Evolutionary conservation across 805 yeast species (phyloP).

Genomic region (Candida vartiovaarae): DNA sequence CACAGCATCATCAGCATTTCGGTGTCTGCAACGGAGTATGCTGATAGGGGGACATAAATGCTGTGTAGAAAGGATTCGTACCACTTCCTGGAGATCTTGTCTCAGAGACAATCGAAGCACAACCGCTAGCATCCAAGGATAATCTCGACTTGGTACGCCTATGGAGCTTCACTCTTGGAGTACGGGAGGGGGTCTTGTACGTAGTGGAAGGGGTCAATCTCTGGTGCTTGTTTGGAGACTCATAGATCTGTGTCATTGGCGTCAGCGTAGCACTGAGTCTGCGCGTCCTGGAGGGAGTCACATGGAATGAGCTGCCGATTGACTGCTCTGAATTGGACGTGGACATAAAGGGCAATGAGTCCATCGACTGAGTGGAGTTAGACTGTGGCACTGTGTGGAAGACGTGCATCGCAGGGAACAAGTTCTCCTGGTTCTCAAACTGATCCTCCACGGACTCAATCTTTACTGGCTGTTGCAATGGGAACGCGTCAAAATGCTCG

Average conservation of each 20-base stretch:
- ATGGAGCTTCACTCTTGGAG: slow-evolving; percentile 24
- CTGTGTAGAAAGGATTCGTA: slow-evolving; percentile 42
- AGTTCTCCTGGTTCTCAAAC: slow-evolving; percentile 6
- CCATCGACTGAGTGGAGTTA: slow-evolving; percentile 24
- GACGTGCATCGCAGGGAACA: slow-evolving; percentile 14
- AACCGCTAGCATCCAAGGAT: slow-evolving; percentile 29
- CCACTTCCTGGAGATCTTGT: slow-evolving; percentile 27
- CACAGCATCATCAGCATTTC: slow-evolving; percentile 8
- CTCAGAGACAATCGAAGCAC: slow-evolving; percentile 15
- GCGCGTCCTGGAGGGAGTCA: slow-evolving; percentile 27
- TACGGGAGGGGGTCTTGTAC: slow-evolving; percentile 5
- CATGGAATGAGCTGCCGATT: slow-evolving; percentile 13
- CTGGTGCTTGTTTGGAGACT: slow-evolving; percentile 7
- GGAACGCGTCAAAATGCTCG: background rate
- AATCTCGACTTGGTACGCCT: slow-evolving; percentile 34
- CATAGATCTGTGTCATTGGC: slow-evolving; percentile 12
- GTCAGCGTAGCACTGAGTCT: slow-evolving; percentile 20
- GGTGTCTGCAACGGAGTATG: slow-evolving; percentile 24
- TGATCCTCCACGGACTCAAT: background rate
- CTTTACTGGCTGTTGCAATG: slow-evolving; percentile 1
- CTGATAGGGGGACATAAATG: slow-evolving; percentile 32
- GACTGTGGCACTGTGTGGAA: slow-evolving; percentile 22
- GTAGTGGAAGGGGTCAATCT: background rate
- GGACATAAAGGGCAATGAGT: slow-evolving; percentile 25
- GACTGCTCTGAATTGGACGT: slow-evolving; percentile 21